These are phyloP conservation scores for Alternaria triticina DNA, from an alignment of 2,329 filamentous ascomycete species.

Conservation along the genomic window DNA sequence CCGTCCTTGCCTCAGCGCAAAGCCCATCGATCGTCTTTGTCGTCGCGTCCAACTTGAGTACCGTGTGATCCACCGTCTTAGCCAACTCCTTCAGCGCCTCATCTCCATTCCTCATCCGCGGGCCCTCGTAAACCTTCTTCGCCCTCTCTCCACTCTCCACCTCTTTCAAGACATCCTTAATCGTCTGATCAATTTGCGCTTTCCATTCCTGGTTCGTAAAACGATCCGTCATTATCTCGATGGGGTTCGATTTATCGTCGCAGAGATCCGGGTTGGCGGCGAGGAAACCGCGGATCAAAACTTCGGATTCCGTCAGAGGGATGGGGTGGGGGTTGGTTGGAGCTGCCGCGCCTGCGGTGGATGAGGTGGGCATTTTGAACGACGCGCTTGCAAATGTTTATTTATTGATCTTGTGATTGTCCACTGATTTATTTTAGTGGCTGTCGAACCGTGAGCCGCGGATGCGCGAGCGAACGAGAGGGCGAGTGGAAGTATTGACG, in stretches of 20 bases:
- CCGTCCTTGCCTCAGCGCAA: constrained; percentile 60
- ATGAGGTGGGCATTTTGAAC: constrained; percentile 18
- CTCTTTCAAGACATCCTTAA: constrained; percentile 36
- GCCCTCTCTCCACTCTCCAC: constrained; percentile 36
- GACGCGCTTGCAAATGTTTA: constrained; percentile 2
- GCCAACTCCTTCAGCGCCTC: constrained; percentile 40
- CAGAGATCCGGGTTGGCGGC: constrained; percentile 41
- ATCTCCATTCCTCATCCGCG: constrained; percentile 33
- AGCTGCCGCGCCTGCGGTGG: constrained; percentile 4
- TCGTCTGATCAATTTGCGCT: constrained; percentile 48
- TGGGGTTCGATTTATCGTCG: constrained; percentile 33
- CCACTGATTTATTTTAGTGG: constrained; percentile 8
- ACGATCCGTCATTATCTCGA: constrained; percentile 48
- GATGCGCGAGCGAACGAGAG: constrained; percentile 1
- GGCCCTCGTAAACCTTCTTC: constrained; percentile 35
- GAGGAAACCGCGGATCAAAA: constrained; percentile 42
- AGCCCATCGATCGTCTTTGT: constrained; percentile 58
- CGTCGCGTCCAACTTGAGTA: constrained; percentile 58
- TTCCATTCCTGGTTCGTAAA: constrained; percentile 57
- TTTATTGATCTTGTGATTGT: constrained; percentile 7
- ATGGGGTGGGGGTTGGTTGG: constrained; percentile 27
- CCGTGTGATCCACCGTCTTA: constrained; percentile 56
- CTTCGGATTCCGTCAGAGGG: constrained; percentile 42
- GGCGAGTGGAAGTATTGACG: constrained; percentile 6
- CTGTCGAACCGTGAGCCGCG: not conserved